These are phyloP conservation scores for Saksenaea oblongispora DNA, from an alignment of 371 early-diverging fungal genomes.

Conservation along the genomic window DNA sequence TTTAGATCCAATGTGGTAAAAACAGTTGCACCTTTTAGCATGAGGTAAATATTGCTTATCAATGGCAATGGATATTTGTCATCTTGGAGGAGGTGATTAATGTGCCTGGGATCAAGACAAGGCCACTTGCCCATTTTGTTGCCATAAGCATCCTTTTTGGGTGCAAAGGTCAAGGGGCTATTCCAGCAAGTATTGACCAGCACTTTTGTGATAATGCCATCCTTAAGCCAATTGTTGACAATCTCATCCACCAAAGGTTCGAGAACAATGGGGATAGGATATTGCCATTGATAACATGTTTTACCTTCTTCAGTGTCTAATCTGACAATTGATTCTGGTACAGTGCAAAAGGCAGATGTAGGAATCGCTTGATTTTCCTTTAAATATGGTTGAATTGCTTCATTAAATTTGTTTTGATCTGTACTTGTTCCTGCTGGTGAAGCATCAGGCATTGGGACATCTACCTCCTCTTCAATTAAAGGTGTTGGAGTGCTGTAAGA, in stretches of 20 bases:
- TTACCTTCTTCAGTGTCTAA: too few species aligned
- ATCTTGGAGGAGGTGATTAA: not conserved
- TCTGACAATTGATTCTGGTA: too few species aligned
- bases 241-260: not conserved
- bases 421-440: too few species aligned
- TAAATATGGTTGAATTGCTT: too few species aligned
- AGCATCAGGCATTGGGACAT: too few species aligned
- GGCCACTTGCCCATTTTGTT: conserved; percentile 2
- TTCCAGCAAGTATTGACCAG: conserved; percentile 15
- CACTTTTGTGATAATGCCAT: conserved; percentile 4
- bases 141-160: conserved; percentile 20
- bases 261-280: too few species aligned
- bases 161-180: conserved; percentile 24
- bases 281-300: too few species aligned
- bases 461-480: too few species aligned
- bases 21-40: not conserved
- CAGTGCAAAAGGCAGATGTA: too few species aligned
- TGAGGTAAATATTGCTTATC: not conserved
- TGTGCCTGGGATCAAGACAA: conserved; percentile 1
- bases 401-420: too few species aligned
- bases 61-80: conserved; percentile 6
- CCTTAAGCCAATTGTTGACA: conserved; percentile 6
- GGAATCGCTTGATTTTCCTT: too few species aligned
- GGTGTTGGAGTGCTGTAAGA: too few species aligned
- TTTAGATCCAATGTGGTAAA: conserved; percentile 22